phyloP scores from a whole-genome alignment of 2,329 filamentous ascomycete genomes.

The Mollisiaceae sp. region DNA sequence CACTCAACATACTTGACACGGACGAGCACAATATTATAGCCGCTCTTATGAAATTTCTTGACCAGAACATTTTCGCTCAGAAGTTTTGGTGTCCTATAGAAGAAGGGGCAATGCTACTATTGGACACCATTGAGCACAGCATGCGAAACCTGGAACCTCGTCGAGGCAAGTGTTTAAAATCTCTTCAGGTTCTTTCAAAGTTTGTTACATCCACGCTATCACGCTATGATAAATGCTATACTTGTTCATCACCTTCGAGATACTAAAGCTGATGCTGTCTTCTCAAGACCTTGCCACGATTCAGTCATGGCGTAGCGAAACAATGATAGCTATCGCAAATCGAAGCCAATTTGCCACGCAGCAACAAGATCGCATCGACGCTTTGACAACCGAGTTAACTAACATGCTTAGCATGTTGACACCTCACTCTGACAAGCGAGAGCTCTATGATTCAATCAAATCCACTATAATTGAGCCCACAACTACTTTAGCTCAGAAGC shows the following conservation, averaged over 20 bases:
- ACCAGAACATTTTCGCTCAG: slow-evolving; percentile 17
- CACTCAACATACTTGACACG: slow-evolving; percentile 17
- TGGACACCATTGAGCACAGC: slow-evolving; percentile 18
- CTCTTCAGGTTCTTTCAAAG: neutral
- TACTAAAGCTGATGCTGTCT: neutral
- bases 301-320: slow-evolving; percentile 26
- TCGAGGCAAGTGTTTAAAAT: slow-evolving; percentile 16
- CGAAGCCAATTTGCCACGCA: slow-evolving; percentile 13
- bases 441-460: slow-evolving; percentile 13
- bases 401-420: slow-evolving; percentile 20
- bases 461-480: slow-evolving; percentile 25
- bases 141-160: slow-evolving; percentile 25
- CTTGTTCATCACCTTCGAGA: no score
- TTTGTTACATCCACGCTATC: no score
- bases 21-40: slow-evolving; percentile 28
- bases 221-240: no score
- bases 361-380: neutral
- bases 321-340: slow-evolving; percentile 17
- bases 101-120: slow-evolving; percentile 12
- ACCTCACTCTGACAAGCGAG: slow-evolving; percentile 7
- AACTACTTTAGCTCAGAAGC: slow-evolving; percentile 24
- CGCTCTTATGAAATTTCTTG: slow-evolving; percentile 24
- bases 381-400: slow-evolving; percentile 13
- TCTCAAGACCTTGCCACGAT: slow-evolving; percentile 14
- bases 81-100: slow-evolving; percentile 24